Conservation (phyloP, 768 basidiomycete genomes). For the Rhodotorula diobovata region DNA sequence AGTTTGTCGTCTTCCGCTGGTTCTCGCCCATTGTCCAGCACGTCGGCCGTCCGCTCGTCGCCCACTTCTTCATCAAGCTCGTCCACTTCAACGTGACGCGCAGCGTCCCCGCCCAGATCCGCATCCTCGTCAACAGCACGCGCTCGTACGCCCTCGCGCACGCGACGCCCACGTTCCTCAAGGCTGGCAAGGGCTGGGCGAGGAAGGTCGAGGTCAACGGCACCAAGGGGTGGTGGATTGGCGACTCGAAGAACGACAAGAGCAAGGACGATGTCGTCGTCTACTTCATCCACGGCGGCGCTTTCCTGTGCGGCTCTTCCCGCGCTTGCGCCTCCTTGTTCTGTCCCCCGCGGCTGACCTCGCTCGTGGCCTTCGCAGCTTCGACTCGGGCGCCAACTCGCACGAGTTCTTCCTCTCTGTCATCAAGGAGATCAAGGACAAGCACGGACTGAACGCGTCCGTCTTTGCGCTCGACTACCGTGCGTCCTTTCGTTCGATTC, state of each 20-base stretch:
- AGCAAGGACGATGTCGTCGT: conserved; percentile 25
- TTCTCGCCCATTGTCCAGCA: conserved; percentile 5
- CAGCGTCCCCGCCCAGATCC: conserved; percentile 5
- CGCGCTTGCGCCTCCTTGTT: not conserved
- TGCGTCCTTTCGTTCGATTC: not conserved
- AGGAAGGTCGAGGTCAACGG: conserved; percentile 22
- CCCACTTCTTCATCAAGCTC: conserved; percentile 5
- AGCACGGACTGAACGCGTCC: conserved; percentile 12
- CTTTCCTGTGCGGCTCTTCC: not conserved
- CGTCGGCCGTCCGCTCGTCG: not conserved
- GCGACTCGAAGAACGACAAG: conserved; percentile 14
- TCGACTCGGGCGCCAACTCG: conserved; percentile 13
- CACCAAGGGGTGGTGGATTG: conserved; percentile 23
- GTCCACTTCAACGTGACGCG: conserved; percentile 11
- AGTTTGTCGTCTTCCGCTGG: conserved; percentile 3
- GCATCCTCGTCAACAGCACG: conserved; percentile 12
- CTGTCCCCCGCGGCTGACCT: not conserved
- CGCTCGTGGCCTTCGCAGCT: not conserved
- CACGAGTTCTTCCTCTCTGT: conserved; percentile 17
- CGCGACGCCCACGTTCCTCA: not conserved
- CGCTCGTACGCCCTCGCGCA: conserved; percentile 11
- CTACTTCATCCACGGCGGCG: conserved; percentile 28
- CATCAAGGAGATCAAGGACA: conserved; percentile 10
- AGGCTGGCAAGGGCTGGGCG: conserved; percentile 8
- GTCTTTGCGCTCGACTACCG: conserved; percentile 32